phyloP scores from a whole-genome alignment of 2,329 filamentous ascomycete genomes.

The Ophiognomonia clavigignenti-juglandacearum region DNA sequence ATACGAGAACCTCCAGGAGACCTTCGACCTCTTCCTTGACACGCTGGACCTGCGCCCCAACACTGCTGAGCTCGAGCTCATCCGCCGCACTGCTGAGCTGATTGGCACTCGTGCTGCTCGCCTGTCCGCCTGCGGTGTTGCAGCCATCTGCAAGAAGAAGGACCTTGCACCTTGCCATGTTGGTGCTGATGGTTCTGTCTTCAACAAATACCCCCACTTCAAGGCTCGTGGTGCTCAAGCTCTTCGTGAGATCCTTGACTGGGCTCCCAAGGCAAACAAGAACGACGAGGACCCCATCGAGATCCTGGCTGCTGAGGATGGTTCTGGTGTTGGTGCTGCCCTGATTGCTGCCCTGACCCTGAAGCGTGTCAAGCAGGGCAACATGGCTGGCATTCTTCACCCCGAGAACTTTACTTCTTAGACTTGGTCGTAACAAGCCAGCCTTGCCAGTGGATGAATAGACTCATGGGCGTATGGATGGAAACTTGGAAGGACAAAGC shows the following conservation, averaged over 20 bases:
- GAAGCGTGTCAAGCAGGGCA: conserved; percentile 59
- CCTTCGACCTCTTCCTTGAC: conserved; percentile 72
- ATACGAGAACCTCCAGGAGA: conserved; percentile 92
- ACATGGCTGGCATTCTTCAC: conserved; percentile 59
- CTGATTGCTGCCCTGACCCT: conserved; percentile 76
- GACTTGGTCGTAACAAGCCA: background rate
- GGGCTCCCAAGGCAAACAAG: conserved; percentile 64
- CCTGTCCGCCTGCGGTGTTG: conserved; percentile 89
- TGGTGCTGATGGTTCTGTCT: conserved; percentile 93
- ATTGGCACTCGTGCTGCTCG: conserved; percentile 93
- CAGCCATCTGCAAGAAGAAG: conserved; percentile 97
- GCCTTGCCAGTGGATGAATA: too few relatives aligned
- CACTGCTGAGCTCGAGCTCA: conserved; percentile 78
- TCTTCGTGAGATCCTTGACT: conserved; percentile 92
- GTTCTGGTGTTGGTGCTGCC: conserved; percentile 93
- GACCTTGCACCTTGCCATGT: conserved; percentile 83
- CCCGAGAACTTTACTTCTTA: conserved; percentile 58
- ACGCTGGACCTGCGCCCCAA: conserved; percentile 68
- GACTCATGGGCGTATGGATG: background rate
- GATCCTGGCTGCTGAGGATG: conserved; percentile 87
- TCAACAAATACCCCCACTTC: conserved; percentile 99
- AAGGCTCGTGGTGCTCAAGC: conserved; percentile 87
- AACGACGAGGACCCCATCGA: conserved; percentile 83
- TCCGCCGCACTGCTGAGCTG: conserved; percentile 83
- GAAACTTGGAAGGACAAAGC: background rate